These are phyloP conservation scores for Spiraea crenata DNA, from an alignment of 331 rosid genomes.

Conservation along the genomic window DNA sequence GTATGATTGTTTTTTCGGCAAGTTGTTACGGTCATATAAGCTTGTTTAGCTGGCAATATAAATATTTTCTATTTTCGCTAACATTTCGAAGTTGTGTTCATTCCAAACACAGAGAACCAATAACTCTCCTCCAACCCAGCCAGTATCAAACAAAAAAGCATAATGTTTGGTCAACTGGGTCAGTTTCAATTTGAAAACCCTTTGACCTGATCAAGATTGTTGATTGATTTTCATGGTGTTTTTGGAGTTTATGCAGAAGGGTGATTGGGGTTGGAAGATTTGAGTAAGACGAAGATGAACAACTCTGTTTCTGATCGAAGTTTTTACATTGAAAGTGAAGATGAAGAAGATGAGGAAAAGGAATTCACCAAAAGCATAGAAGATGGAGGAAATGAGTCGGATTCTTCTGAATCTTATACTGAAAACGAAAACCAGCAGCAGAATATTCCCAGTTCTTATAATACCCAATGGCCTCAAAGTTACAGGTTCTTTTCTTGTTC, in stretches of 20 bases:
- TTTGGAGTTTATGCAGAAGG: constrained; percentile 16
- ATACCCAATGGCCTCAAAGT: constrained; percentile 92
- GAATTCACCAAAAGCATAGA: constrained; percentile 48
- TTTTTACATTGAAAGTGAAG: constrained; percentile 72
- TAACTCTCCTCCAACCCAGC: not conserved
- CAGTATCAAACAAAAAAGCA: not conserved
- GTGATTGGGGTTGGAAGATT: constrained; percentile 8
- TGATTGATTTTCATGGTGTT: not conserved
- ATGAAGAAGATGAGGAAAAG: constrained; percentile 64
- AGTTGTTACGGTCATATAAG: not conserved
- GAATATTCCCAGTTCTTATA: constrained; percentile 61
- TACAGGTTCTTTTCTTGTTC: constrained; percentile 58
- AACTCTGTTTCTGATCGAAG: constrained; percentile 75
- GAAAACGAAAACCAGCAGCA: constrained; percentile 59
- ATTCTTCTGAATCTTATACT: constrained; percentile 59
- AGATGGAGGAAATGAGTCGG: constrained; percentile 78
- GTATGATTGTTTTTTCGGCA: not conserved
- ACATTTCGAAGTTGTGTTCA: not conserved
- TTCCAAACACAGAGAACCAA: not conserved
- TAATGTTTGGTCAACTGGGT: not conserved
- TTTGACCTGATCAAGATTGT: not conserved
- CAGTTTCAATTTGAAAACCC: not conserved
- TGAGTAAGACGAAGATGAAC: constrained; percentile 49
- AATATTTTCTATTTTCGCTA: not conserved
- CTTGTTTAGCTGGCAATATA: constrained; percentile 10